A percentile compares a stretch with the other conserved stretches of the same genome.
phyloP scores from a whole-genome alignment of 495 filamentous ascomycete genomes.

The Cudoniella acicularis region DNA sequence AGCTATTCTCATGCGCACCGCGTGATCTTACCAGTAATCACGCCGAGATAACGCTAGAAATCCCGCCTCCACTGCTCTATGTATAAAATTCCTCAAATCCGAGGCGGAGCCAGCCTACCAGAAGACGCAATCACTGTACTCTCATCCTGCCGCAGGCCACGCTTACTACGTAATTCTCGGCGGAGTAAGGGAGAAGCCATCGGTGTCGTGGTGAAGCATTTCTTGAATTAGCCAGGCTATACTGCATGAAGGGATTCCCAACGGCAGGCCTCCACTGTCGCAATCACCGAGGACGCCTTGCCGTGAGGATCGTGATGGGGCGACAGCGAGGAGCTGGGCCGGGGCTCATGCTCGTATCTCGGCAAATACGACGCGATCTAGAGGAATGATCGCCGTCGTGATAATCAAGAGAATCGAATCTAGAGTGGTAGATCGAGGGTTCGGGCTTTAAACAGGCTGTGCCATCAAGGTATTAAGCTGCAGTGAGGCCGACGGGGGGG shows the following conservation, averaged over 20 bases:
- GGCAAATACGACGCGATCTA: conserved; percentile 10
- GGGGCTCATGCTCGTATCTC: conserved; percentile 1
- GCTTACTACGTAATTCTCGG: conserved; percentile 9
- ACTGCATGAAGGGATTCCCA: conserved; percentile 15
- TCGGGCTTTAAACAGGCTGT: conserved; percentile 12
- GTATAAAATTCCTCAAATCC: conserved; percentile 1
- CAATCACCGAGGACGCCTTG: conserved; percentile 12
- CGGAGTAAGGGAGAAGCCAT: conserved; percentile 5
- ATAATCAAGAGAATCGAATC: conserved; percentile 8
- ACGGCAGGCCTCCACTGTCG: conserved; percentile 16
- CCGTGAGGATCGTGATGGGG: conserved; percentile 7
- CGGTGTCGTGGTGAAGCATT: conserved; percentile 16
- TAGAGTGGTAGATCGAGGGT: conserved; percentile 11
- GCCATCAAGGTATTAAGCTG: conserved; percentile 7
- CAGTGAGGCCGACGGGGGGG: neutral
- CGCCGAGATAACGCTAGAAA: conserved; percentile 1
- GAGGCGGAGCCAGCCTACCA: conserved; percentile 18
- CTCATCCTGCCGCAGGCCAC: conserved; percentile 8
- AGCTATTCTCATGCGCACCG: conserved; percentile 1
- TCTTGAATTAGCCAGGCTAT: conserved; percentile 19
- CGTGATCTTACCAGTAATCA: neutral
- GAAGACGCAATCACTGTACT: conserved; percentile 4
- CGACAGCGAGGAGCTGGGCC: neutral
- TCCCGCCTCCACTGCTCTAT: neutral
- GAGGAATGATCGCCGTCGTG: neutral